Conservation (phyloP, 176 grass and related monocot species). For the Zoysia pacifica region DNA sequence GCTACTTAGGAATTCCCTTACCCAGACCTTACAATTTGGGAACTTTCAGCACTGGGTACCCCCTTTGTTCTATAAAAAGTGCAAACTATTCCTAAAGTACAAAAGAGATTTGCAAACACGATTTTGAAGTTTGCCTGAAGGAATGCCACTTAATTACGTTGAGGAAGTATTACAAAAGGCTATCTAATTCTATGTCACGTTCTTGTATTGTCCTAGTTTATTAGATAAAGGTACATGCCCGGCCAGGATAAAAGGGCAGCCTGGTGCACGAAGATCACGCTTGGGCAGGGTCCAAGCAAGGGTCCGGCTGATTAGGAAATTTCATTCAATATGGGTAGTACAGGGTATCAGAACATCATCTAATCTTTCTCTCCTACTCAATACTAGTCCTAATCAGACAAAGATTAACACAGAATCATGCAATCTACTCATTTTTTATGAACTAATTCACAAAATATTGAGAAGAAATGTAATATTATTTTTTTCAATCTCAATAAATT, state of each 20-base stretch:
- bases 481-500: not conserved
- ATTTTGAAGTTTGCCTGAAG: not conserved
- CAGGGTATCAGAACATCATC: conserved; percentile 15
- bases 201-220: not conserved
- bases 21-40: not conserved
- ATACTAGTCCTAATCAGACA: not conserved
- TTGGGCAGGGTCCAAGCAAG: too few species aligned
- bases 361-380: not conserved
- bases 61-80: not conserved
- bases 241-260: not conserved
- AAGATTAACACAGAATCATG: not conserved
- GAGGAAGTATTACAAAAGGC: not conserved
- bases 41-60: not conserved
- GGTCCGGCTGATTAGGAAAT: not conserved
- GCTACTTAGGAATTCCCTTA: not conserved
- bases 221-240: not conserved
- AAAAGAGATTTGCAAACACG: not conserved
- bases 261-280: too few species aligned
- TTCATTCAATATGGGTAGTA: not conserved
- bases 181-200: not conserved
- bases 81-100: not conserved
- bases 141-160: not conserved
- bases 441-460: not conserved
- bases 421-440: not conserved
- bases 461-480: not conserved